Evolutionary conservation across 1,284 basidiomycete genomes (phyloP).

Genomic region (Boletus hoseneyae): DNA sequence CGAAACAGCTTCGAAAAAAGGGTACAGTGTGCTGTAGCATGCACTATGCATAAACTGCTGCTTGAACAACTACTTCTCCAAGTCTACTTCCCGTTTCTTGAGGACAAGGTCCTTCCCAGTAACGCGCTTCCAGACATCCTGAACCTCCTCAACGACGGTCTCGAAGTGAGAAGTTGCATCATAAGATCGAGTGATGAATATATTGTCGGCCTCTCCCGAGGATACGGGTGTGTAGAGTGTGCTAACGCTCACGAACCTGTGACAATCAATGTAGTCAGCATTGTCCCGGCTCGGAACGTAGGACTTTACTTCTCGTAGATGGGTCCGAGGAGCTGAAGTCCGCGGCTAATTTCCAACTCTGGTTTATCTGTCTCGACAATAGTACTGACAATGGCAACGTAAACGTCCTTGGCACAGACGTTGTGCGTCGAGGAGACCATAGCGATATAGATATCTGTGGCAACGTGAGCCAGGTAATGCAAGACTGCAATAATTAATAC

Average conservation of each 20-base stretch:
- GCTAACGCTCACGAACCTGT: conserved; percentile 86
- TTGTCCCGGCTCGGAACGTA: not conserved
- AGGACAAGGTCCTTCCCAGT: conserved; percentile 72
- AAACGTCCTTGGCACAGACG: conserved; percentile 92
- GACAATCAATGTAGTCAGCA: conserved; percentile 11
- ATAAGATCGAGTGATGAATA: conserved; percentile 97
- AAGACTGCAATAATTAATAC: conserved; percentile 27
- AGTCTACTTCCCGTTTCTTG: conserved; percentile 79
- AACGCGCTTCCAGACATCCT: conserved; percentile 89
- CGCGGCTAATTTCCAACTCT: conserved; percentile 90
- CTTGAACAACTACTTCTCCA: conserved; percentile 45
- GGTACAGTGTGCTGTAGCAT: conserved; percentile 13
- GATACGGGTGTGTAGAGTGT: conserved; percentile 90
- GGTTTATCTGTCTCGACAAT: conserved; percentile 96
- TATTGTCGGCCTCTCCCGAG: conserved; percentile 77
- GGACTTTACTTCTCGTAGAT: conserved; percentile 85
- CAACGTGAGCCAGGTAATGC: conserved; percentile 7
- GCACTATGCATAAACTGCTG: conserved; percentile 10
- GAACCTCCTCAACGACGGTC: conserved; percentile 94
- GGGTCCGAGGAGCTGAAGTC: conserved; percentile 88
- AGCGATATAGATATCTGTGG: conserved; percentile 95
- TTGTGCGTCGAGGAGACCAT: conserved; percentile 97
- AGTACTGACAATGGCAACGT: conserved; percentile 97
- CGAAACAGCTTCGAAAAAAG: conserved; percentile 9
- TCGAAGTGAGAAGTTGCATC: conserved; percentile 99